Conservation (phyloP, 1,284 basidiomycete species). For the Microstroma glucosiphilum region DNA sequence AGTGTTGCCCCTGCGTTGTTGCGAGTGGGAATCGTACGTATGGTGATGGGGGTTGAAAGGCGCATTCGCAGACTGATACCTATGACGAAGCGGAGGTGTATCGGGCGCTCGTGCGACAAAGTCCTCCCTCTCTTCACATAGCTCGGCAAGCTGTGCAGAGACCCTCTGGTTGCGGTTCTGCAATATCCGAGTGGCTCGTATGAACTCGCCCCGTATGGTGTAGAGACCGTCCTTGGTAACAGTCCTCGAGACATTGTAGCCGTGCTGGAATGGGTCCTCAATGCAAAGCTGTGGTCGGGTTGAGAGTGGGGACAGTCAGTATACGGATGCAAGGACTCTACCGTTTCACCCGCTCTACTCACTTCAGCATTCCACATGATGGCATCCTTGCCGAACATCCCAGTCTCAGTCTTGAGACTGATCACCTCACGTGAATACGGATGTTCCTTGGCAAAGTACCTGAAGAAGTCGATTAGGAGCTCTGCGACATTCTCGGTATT, state of each 20-base stretch:
- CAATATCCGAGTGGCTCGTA: conserved; percentile 72
- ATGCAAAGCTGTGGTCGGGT: conserved; percentile 49
- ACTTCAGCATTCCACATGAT: conserved; percentile 93
- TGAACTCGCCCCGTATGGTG: conserved; percentile 95
- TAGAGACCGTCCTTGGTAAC: conserved; percentile 95
- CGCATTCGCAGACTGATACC: neutral
- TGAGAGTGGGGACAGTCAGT: neutral
- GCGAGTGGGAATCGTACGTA: neutral
- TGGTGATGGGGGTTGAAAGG: neutral
- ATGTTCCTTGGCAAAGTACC: conserved; percentile 90
- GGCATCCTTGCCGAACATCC: conserved; percentile 77
- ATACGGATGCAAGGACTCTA: conserved; percentile 66
- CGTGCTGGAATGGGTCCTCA: conserved; percentile 84
- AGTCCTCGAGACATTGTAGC: conserved; percentile 92
- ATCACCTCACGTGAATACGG: conserved; percentile 83
- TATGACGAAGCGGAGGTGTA: conserved; percentile 18
- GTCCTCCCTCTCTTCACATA: conserved; percentile 49
- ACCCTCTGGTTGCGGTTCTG: conserved; percentile 34
- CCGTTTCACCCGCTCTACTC: conserved; percentile 58
- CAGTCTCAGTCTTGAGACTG: conserved; percentile 70
- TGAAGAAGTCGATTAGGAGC: conserved; percentile 95
- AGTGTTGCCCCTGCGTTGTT: conserved; percentile 16
- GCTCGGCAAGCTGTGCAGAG: conserved; percentile 37
- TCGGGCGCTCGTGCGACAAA: conserved; percentile 45
- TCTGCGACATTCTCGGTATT: conserved; percentile 90